These are phyloP conservation scores for Hericium rajendrae DNA, from an alignment of 768 basidiomycete genomes.

Conservation along the genomic window DNA sequence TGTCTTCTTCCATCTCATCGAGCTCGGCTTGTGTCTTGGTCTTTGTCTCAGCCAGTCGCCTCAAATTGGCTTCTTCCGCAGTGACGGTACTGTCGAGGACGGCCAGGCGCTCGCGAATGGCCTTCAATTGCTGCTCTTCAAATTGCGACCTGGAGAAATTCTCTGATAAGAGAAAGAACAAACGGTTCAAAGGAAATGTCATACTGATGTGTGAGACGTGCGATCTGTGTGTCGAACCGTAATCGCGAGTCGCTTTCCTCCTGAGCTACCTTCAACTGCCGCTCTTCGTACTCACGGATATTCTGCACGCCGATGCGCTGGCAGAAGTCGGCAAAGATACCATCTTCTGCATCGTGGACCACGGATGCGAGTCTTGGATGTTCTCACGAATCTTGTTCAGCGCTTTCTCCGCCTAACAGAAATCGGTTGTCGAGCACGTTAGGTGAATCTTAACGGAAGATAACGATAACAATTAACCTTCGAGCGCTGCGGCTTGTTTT, in stretches of 20 bases:
- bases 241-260: constrained; percentile 80
- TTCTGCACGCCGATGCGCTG: constrained; percentile 62
- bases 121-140: constrained; percentile 64
- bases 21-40: constrained; percentile 50
- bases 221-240: constrained; percentile 79
- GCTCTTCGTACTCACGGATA: constrained; percentile 91
- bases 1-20: constrained; percentile 40
- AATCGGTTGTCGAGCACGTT: neutral
- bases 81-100: constrained; percentile 42
- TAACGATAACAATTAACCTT: constrained; percentile 36
- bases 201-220: constrained; percentile 78
- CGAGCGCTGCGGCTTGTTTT: constrained; percentile 56
- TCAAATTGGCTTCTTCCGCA: constrained; percentile 45
- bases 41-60: constrained; percentile 46
- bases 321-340: constrained; percentile 73
- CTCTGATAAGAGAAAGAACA: neutral
- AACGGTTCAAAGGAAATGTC: constrained; percentile 16
- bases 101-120: constrained; percentile 51
- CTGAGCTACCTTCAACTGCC: constrained; percentile 80
- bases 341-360: constrained; percentile 74
- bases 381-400: constrained; percentile 43
- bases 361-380: constrained; percentile 43
- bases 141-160: constrained; percentile 57
- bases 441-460: neutral
- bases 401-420: constrained; percentile 40